A percentile compares a stretch with the other conserved stretches of the same genome.
Evolutionary conservation across 1,284 basidiomycete genomes (phyloP).

Genomic region (Ustilago trichophora): DNA sequence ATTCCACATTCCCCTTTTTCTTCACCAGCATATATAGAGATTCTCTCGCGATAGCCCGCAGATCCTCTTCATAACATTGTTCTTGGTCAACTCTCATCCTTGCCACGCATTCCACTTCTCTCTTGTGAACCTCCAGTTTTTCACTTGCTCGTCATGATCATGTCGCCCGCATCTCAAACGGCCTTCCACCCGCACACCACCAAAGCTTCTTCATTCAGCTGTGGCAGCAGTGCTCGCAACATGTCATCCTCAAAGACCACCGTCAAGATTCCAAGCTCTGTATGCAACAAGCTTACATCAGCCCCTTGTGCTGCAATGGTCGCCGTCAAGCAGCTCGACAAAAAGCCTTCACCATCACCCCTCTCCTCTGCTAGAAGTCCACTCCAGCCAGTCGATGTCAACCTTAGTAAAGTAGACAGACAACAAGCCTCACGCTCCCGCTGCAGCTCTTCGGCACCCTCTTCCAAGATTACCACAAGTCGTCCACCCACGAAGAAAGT

Average conservation of each 20-base stretch:
- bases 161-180: slow-evolving; percentile 9
- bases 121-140: too few relatives aligned
- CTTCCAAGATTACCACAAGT: slow-evolving; percentile 8
- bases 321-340: slow-evolving; percentile 12
- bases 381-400: slow-evolving; percentile 20
- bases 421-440: slow-evolving; percentile 1
- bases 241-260: not conserved
- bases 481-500: slow-evolving; percentile 1
- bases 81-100: not conserved
- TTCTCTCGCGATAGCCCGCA: too few relatives aligned
- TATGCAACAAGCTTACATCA: not conserved
- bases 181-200: not conserved
- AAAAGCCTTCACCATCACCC: not conserved
- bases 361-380: slow-evolving; percentile 1
- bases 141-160: slow-evolving; percentile 18
- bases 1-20: not conserved
- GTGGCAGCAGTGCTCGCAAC: not conserved
- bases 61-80: too few relatives aligned
- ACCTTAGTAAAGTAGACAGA: slow-evolving; percentile 14
- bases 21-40: not conserved
- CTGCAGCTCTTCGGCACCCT: not conserved
- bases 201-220: not conserved
- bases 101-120: too few relatives aligned
- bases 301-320: not conserved
- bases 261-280: not conserved